These are phyloP conservation scores for Camptophora hylomeconis DNA, from an alignment of 2,329 filamentous ascomycete species.

Conservation along the genomic window DNA sequence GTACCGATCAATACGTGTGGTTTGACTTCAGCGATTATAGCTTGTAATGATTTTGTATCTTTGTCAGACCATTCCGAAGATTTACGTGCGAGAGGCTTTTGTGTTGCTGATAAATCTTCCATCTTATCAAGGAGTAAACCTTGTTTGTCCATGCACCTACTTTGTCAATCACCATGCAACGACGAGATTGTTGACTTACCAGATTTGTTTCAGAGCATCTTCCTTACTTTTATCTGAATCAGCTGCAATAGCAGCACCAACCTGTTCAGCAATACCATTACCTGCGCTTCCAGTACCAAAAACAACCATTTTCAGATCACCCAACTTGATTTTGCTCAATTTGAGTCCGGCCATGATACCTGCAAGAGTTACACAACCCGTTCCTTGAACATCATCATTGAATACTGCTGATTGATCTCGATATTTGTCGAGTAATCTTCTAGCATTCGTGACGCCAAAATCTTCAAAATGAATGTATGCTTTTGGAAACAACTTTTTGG, in stretches of 20 bases:
- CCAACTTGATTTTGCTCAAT: conserved; percentile 52
- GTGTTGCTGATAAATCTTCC: conserved; percentile 51
- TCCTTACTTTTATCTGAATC: conserved; percentile 53
- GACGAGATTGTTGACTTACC: conserved; percentile 38
- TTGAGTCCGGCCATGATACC: conserved; percentile 66
- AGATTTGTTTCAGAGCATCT: conserved; percentile 71
- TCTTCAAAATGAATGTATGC: conserved; percentile 87
- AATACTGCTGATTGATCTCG: conserved; percentile 65
- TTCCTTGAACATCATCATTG: conserved; percentile 85
- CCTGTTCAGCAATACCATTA: conserved; percentile 74
- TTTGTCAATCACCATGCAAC: too few relatives aligned
- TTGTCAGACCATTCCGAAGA: conserved; percentile 45
- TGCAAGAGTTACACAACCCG: conserved; percentile 74
- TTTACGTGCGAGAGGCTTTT: conserved; percentile 53
- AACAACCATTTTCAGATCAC: conserved; percentile 57
- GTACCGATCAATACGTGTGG: conserved; percentile 77
- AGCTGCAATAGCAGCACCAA: conserved; percentile 63
- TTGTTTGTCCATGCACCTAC: conserved; percentile 66
- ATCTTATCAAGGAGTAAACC: conserved; percentile 57
- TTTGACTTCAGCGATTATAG: conserved; percentile 56
- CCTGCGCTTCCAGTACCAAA: conserved; percentile 76
- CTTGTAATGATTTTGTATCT: conserved; percentile 34
- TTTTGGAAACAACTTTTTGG: conserved; percentile 57
- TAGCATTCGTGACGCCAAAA: conserved; percentile 66
- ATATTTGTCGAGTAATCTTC: conserved; percentile 64